These are phyloP conservation scores for Sanchytrium tribonematis DNA, from an alignment of 371 early-diverging fungal species.

Conservation along the genomic window DNA sequence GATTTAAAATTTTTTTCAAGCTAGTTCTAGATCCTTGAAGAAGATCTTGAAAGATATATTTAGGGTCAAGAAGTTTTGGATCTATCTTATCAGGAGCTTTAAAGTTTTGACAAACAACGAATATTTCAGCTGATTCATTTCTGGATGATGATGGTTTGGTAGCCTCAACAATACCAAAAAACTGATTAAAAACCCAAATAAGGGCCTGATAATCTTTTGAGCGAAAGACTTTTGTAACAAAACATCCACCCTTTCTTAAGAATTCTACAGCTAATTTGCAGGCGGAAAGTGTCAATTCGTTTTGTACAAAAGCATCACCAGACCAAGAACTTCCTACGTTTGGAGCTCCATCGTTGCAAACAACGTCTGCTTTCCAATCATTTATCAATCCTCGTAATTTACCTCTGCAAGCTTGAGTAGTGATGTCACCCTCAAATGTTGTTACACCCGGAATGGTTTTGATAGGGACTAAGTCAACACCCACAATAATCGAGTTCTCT, in stretches of 20 bases:
- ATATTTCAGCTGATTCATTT: constrained; percentile 99
- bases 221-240: constrained; percentile 97
- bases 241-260: constrained; percentile 73
- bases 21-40: constrained; percentile 1
- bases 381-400: constrained; percentile 63
- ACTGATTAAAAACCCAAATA: constrained; percentile 87
- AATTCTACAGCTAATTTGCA: constrained; percentile 88
- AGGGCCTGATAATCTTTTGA: constrained; percentile 97
- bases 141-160: constrained; percentile 98
- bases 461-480: constrained; percentile 91
- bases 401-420: constrained; percentile 67
- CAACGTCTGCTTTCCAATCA: constrained; percentile 94
- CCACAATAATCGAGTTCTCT: constrained; percentile 57
- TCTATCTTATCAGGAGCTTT: constrained; percentile 73
- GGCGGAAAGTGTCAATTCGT: constrained; percentile 81
- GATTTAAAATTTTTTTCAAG: constrained; percentile 14
- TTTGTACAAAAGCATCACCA: constrained; percentile 94
- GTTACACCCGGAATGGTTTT: constrained; percentile 88
- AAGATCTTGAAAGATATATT: constrained; percentile 65
- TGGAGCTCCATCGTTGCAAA: constrained; percentile 99
- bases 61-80: constrained; percentile 73
- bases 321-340: constrained; percentile 95
- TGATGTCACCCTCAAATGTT: constrained; percentile 91
- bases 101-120: constrained; percentile 87
- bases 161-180: constrained; percentile 90